Percentiles rank a stretch among this genome's conserved stretches.
Conservation (phyloP, 2,329 filamentous ascomycete species). For the Fusarium succisae region DNA sequence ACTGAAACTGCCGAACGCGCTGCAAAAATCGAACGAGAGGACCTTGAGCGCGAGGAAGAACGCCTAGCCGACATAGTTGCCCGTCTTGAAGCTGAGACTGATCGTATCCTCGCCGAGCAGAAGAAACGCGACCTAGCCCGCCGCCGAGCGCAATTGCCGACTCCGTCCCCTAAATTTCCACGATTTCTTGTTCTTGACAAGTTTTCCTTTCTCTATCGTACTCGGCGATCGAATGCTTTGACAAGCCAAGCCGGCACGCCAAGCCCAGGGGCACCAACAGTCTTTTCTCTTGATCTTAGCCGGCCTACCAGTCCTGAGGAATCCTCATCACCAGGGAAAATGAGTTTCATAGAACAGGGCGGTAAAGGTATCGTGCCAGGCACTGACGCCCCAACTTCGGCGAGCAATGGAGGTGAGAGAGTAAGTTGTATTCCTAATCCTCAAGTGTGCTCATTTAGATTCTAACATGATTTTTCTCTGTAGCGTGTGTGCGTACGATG, state of each 20-base stretch:
- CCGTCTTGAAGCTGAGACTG: constrained; percentile 58
- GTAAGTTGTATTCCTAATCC: constrained; percentile 56
- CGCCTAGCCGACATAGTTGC: constrained; percentile 52
- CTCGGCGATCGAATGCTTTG: constrained; percentile 51
- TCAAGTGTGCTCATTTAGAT: background rate
- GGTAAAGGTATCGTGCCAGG: constrained; percentile 59
- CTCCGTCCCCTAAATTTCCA: constrained; percentile 42
- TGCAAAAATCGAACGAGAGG: constrained; percentile 34
- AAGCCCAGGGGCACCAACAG: constrained; percentile 46
- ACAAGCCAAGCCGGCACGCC: constrained; percentile 47
- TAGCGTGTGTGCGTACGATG: constrained; percentile 78
- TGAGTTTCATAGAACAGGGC: constrained; percentile 56
- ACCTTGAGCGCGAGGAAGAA: constrained; percentile 31
- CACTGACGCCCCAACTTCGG: constrained; percentile 81
- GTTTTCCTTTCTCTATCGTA: constrained; percentile 56
- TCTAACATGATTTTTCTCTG: constrained; percentile 15
- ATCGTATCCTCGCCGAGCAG: constrained; percentile 60
- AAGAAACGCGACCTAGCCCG: constrained; percentile 59
- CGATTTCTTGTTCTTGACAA: constrained; percentile 58
- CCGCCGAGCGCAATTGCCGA: constrained; percentile 55
- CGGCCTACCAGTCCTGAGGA: constrained; percentile 48
- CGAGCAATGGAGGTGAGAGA: constrained; percentile 81
- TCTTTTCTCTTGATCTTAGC: constrained; percentile 50
- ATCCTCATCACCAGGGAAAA: constrained; percentile 40
- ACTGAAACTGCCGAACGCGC: constrained; percentile 26